Evolutionary conservation across 2,329 filamentous ascomycete genomes (phyloP), one percentile per base, ranked within the genome.

Genomic region (Cordyceps cicadae): DNA sequence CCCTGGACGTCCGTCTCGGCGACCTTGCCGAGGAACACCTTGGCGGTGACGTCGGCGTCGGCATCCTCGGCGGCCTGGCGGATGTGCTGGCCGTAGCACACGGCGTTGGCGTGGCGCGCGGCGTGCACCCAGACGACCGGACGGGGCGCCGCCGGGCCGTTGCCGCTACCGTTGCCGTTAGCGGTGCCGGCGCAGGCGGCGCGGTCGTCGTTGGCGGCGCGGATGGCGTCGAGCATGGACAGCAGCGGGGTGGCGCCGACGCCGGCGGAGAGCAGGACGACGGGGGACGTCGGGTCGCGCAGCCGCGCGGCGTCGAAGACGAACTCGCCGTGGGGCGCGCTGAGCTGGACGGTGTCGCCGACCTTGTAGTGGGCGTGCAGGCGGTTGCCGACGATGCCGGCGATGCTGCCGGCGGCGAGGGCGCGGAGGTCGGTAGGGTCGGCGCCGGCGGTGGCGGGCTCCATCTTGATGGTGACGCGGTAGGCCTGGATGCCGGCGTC

Each of bases 381-480:
- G 57, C 79, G 67, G 69, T 81, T 84, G 41, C 81, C 83, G 54
- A 85, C 72, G 46, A 82, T 65, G 19, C 81, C 82, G 1, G 76
- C 72, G 2, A 77, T 65, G 57, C 68, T 72, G 19, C 70, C 68
- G 32, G 68, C 66, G 24, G 67, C 68, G 5, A 72, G 64, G 34
- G 68, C 61, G 29, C 68, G 67, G 15, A 70, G 54, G 6, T 63
- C 65, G 3, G 68, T 67, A 32, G 67, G 61, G 37, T 69, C 67
- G 15, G 69, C 54, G 4, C 61, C 65, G 2, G 69, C 68, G 41
- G 81, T 21, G 26, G 9, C 29, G 39, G 41, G 50, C 64, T 84
- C 87, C 61, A 77, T 81, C 79, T 92, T 92, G 63, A 93, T 85
- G 65, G 83, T 88, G 74, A 93, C 85, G 59, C 89, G 83, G 73